These are phyloP conservation scores for Arthroderma sp. DNA, from an alignment of 2,329 filamentous ascomycete genomes.

Conservation along the genomic window DNA sequence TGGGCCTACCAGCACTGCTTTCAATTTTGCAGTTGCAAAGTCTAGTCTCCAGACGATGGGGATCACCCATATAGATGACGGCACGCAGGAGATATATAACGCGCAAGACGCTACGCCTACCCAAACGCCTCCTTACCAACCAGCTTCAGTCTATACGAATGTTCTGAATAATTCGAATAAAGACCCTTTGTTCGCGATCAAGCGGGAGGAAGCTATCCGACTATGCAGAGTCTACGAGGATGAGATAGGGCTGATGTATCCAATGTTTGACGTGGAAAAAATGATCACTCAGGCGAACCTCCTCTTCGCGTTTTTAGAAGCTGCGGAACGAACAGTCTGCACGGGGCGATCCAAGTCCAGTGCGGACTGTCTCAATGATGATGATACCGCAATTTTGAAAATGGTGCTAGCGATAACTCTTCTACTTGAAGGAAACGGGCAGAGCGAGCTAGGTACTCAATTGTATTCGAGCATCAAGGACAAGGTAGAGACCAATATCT, in stretches of 20 bases:
- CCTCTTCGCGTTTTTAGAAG: slow-evolving; percentile 62
- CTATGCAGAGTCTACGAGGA: slow-evolving; percentile 74
- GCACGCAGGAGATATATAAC: slow-evolving; percentile 46
- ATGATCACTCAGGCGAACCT: slow-evolving; percentile 58
- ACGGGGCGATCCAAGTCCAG: slow-evolving; percentile 44
- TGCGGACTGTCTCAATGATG: slow-evolving; percentile 48
- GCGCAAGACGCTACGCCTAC: slow-evolving; percentile 44
- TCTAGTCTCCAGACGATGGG: slow-evolving; percentile 83
- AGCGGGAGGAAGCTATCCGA: slow-evolving; percentile 66
- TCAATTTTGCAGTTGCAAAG: slow-evolving; percentile 76
- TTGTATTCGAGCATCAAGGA: slow-evolving; percentile 67
- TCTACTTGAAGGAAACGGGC: slow-evolving; percentile 64
- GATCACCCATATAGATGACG: slow-evolving; percentile 52
- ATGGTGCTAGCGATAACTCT: slow-evolving; percentile 69
- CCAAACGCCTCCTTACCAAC: slow-evolving; percentile 32
- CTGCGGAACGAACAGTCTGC: slow-evolving; percentile 47
- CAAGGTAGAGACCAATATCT: slow-evolving; percentile 52
- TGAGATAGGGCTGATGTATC: slow-evolving; percentile 87
- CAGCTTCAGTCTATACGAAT: slow-evolving; percentile 23
- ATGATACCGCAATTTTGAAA: slow-evolving; percentile 62
- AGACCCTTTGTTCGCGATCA: slow-evolving; percentile 71
- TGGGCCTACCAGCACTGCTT: slow-evolving; percentile 73
- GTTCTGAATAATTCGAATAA: slow-evolving; percentile 39
- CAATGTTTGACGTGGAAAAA: slow-evolving; percentile 61
- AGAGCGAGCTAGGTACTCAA: slow-evolving; percentile 59